Percentiles rank a stretch among this genome's conserved stretches.
These are phyloP conservation scores for Biscogniauxia marginata DNA, from an alignment of 2,329 filamentous ascomycete species.

Conservation along the genomic window DNA sequence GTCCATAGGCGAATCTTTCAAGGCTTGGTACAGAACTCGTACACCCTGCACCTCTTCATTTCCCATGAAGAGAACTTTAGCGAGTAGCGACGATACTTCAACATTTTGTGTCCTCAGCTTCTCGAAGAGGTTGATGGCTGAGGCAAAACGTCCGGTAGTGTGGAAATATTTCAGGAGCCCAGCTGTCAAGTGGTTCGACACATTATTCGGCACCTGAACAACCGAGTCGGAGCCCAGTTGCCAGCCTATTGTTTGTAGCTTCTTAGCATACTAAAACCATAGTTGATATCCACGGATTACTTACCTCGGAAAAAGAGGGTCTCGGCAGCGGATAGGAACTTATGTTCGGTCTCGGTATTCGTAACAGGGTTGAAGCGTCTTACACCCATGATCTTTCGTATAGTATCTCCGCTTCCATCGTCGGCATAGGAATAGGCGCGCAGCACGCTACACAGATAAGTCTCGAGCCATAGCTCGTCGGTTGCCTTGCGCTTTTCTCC, in stretches of 20 bases:
- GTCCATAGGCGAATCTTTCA: constrained; percentile 94
- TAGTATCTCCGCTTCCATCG: constrained; percentile 88
- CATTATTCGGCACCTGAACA: constrained; percentile 94
- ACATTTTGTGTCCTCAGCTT: constrained; percentile 88
- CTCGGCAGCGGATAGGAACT: constrained; percentile 91
- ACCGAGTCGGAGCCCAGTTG: constrained; percentile 95
- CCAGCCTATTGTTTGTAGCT: constrained; percentile 60
- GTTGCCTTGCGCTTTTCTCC: constrained; percentile 92
- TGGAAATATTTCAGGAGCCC: constrained; percentile 92
- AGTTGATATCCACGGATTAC: constrained; percentile 7
- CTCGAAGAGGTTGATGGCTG: constrained; percentile 96
- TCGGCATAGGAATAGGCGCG: constrained; percentile 96
- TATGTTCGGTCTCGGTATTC: constrained; percentile 96
- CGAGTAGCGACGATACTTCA: constrained; percentile 89
- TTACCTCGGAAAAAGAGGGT: constrained; percentile 89
- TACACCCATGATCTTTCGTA: constrained; percentile 96
- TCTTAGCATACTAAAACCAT: constrained; percentile 4
- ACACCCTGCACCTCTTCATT: constrained; percentile 98
- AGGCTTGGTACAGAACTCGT: constrained; percentile 78
- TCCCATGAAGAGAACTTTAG: constrained; percentile 88
- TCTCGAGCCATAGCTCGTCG: constrained; percentile 94
- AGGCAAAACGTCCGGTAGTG: constrained; percentile 90
- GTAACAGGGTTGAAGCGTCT: constrained; percentile 96
- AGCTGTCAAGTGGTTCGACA: constrained; percentile 93
- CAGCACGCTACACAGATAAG: constrained; percentile 91